Percentiles rank a stretch among this genome's conserved stretches.
These are phyloP conservation scores for Fraxinus ornus DNA, from an alignment of 305 asterid species.

Conservation along the genomic window DNA sequence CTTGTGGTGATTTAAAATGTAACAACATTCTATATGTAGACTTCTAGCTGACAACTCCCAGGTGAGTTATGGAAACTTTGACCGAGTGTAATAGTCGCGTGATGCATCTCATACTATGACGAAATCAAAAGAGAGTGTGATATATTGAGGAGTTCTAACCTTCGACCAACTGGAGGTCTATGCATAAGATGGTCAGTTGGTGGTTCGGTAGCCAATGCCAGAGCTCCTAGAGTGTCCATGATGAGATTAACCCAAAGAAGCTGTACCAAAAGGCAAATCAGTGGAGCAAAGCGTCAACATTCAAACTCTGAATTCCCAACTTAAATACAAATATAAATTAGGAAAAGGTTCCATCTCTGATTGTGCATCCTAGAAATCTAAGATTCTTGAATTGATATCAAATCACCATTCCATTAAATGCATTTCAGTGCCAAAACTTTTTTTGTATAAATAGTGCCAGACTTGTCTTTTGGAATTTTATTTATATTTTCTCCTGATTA, in stretches of 20 bases:
- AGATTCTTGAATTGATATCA: background rate
- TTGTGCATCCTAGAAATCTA: background rate
- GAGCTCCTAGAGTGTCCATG: constrained; percentile 97
- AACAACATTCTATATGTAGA: background rate
- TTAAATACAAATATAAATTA: background rate
- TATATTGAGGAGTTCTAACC: constrained; percentile 39
- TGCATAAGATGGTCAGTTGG: constrained; percentile 94
- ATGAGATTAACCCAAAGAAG: constrained; percentile 98
- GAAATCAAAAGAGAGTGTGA: background rate
- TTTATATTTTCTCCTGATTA: background rate
- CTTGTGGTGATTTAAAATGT: background rate
- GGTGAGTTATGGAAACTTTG: background rate
- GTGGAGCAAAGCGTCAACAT: background rate
- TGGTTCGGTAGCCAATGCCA: constrained; percentile 98
- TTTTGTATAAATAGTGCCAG: background rate
- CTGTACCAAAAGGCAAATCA: constrained; percentile 36
- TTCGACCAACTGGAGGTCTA: constrained; percentile 91
- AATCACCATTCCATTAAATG: background rate
- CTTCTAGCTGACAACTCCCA: background rate
- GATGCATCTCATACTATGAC: constrained; percentile 3
- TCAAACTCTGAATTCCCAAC: background rate
- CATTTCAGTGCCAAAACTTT: background rate
- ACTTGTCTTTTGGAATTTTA: background rate
- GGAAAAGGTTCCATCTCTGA: background rate
- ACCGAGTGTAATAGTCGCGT: background rate